A percentile compares a stretch with the other conserved stretches of the same genome.
These are phyloP conservation scores for Pseudocercospora musae DNA, from an alignment of 2,329 filamentous ascomycete genomes.

Conservation along the genomic window DNA sequence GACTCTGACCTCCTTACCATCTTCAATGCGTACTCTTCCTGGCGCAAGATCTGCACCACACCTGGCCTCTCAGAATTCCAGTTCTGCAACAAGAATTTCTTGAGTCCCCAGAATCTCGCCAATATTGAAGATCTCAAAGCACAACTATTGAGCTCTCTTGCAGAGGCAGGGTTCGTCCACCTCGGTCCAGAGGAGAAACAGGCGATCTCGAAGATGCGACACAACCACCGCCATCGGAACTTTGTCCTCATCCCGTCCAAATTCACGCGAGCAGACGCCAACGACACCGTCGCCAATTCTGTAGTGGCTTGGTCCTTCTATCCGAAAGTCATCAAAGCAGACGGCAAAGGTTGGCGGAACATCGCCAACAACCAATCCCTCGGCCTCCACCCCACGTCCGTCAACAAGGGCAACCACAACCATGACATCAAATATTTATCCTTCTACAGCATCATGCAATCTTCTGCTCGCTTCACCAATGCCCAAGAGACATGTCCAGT, in stretches of 20 bases:
- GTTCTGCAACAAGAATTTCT: slow-evolving; percentile 92
- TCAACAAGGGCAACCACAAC: slow-evolving; percentile 65
- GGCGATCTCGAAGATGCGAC: slow-evolving; percentile 66
- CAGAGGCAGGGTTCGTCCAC: slow-evolving; percentile 78
- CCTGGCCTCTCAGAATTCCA: slow-evolving; percentile 72
- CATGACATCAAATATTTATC: slow-evolving; percentile 70
- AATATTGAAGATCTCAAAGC: slow-evolving; percentile 96
- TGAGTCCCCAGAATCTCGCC: slow-evolving; percentile 79
- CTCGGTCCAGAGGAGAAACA: slow-evolving; percentile 71
- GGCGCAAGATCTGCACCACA: slow-evolving; percentile 77
- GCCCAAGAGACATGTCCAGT: slow-evolving; percentile 71
- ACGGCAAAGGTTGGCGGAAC: slow-evolving; percentile 85
- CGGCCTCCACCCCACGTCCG: slow-evolving; percentile 79
- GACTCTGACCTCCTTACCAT: slow-evolving; percentile 90
- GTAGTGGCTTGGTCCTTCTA: slow-evolving; percentile 95
- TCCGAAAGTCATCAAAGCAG: slow-evolving; percentile 80
- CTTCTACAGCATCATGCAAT: slow-evolving; percentile 97
- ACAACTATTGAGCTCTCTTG: slow-evolving; percentile 79
- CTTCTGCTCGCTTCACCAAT: slow-evolving; percentile 76
- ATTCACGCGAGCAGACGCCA: slow-evolving; percentile 72
- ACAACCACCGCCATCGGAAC: slow-evolving; percentile 60
- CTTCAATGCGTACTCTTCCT: slow-evolving; percentile 88
- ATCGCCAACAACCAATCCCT: slow-evolving; percentile 90
- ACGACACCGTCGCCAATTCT: slow-evolving; percentile 73
- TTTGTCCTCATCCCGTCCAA: slow-evolving; percentile 86